Base-by-base conservation (phyloP, 345 rosid genomes). In the Eucalyptus polybractea region DNA sequence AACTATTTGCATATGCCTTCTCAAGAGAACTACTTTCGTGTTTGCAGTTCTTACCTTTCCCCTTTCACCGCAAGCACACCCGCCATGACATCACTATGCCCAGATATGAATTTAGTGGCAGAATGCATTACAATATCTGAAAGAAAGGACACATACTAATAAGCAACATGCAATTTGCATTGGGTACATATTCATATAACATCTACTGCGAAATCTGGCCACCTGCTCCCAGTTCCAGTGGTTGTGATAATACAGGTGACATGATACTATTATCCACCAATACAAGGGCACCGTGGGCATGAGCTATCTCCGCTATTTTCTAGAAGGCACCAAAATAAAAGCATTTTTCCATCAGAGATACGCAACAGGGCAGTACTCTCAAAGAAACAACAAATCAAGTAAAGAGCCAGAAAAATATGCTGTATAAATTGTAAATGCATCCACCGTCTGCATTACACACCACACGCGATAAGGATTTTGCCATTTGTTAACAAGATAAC, bases 91-190 rank as follows among this genome's bases (percentile, higher is more conserved):
- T 98, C 98, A 91, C 99, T 95, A 90, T 97, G 99, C 90, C 99
- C 99, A 45, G 98, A 93, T 90, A 96, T 94, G 90, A 98, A 98
- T 90, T 98, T 97, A 58, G 99, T 98, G 89, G 98, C 99, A 0
- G 99, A 98, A 88, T 97, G 98, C 99, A 98, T 97, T 87, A 97
- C 99, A 54, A 97, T 98, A 90, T 98, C 99, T 96, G 94, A 90
- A 90, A 93, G 85, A 40, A 47, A 56, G 29, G 62, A 88, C 51
- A 40, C 90, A 44, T 53, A 91, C 33, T 24, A 83, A 72, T 47
- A 21, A 85, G 33, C 50, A 62, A 49, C 40, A 89, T 40, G 89
- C 89, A 87, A 51, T 86, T 86, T 81, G 53, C 50, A 88, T 42
- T 87, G 51, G 37, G 42, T 17, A 76, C 37, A 50, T 80, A 90